phyloP scores from a whole-genome alignment of 2,329 filamentous ascomycete species.

The Onygena corvina region DNA sequence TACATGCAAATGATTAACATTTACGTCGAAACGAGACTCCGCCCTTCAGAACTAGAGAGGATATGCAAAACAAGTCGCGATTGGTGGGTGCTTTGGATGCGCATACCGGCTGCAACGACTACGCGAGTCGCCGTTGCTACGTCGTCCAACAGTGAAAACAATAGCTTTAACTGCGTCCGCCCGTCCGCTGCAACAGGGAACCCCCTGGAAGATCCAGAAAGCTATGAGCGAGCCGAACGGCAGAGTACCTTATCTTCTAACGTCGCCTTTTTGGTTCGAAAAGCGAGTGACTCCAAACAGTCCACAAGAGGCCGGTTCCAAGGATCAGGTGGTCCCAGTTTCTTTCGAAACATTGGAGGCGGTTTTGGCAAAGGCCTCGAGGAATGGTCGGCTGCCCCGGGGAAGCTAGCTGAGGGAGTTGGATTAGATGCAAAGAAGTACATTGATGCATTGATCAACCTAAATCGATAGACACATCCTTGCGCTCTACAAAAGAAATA shows the following conservation, averaged over 20 bases:
- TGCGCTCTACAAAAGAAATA: too few relatives aligned
- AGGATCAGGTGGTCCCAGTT: conserved; percentile 22
- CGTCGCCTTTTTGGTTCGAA: conserved; percentile 38
- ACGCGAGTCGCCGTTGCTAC: not conserved
- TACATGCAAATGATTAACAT: conserved; percentile 49
- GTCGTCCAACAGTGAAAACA: not conserved
- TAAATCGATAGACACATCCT: conserved; percentile 32
- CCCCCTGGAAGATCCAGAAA: not conserved
- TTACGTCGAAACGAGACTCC: conserved; percentile 40
- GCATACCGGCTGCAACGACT: conserved; percentile 27
- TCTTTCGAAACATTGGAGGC: conserved; percentile 33
- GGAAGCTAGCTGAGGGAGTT: conserved; percentile 33
- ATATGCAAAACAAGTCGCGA: conserved; percentile 52
- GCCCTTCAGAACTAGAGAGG: conserved; percentile 42
- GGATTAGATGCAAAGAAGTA: conserved; percentile 38
- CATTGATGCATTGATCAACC: conserved; percentile 35
- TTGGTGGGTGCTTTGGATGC: conserved; percentile 58
- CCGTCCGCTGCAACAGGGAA: not conserved
- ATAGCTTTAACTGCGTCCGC: not conserved
- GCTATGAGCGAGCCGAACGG: conserved; percentile 9
- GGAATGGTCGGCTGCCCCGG: conserved; percentile 20
- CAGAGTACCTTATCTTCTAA: conserved; percentile 15
- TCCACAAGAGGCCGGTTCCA: conserved; percentile 21
- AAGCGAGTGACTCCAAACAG: conserved; percentile 32
- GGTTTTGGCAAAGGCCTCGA: conserved; percentile 18